These are phyloP conservation scores for Bisporella sp. DNA, from an alignment of 2,329 filamentous ascomycete genomes.

Conservation along the genomic window DNA sequence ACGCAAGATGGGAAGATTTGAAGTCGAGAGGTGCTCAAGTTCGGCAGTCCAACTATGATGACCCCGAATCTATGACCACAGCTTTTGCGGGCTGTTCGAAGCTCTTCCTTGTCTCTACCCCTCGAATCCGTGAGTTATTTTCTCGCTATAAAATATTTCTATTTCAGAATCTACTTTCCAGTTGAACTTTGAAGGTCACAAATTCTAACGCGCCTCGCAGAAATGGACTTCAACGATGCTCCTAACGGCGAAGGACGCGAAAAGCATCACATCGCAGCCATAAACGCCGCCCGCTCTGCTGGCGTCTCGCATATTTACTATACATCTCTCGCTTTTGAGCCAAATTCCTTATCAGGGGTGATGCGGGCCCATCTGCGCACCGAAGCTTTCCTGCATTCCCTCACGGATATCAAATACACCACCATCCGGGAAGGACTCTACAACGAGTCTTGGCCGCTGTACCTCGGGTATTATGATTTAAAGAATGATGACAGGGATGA, in stretches of 20 bases:
- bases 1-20: slow-evolving; percentile 31
- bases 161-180: too few relatives aligned
- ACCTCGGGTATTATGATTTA: slow-evolving; percentile 16
- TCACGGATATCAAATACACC: slow-evolving; percentile 11
- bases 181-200: too few relatives aligned
- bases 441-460: slow-evolving; percentile 21
- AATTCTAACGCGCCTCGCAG: not conserved
- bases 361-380: slow-evolving; percentile 18
- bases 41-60: slow-evolving; percentile 9
- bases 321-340: slow-evolving; percentile 24
- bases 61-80: not conserved
- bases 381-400: slow-evolving; percentile 13
- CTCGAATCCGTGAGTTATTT: slow-evolving; percentile 4
- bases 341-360: slow-evolving; percentile 9
- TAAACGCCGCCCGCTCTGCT: slow-evolving; percentile 25
- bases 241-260: slow-evolving; percentile 19
- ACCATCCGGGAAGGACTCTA: slow-evolving; percentile 21
- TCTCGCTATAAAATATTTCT: too few relatives aligned
- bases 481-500: slow-evolving; percentile 14
- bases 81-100: slow-evolving; percentile 8
- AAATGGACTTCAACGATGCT: slow-evolving; percentile 33
- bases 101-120: slow-evolving; percentile 29
- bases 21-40: slow-evolving; percentile 10
- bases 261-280: slow-evolving; percentile 14
- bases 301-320: slow-evolving; percentile 30